phyloP scores from a whole-genome alignment of 371 early-diverging fungal species.

The Haplosporangium sp. region DNA sequence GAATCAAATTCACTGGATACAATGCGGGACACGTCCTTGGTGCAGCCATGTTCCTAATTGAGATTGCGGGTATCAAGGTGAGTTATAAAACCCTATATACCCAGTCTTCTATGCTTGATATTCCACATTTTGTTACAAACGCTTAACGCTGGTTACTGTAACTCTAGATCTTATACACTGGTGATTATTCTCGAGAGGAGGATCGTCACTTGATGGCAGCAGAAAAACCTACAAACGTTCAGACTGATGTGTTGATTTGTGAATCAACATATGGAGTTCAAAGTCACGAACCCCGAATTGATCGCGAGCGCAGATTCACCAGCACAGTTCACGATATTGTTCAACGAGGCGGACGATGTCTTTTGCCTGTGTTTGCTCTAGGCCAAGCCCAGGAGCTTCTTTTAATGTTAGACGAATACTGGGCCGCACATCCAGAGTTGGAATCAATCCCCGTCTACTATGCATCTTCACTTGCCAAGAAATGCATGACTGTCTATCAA shows the following conservation, averaged over 20 bases:
- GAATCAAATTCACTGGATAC: conserved; percentile 96
- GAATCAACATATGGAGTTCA: conserved; percentile 99
- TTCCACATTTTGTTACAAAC: too few species aligned
- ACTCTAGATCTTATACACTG: conserved; percentile 92
- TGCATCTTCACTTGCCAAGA: conserved; percentile 97
- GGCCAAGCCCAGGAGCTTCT: conserved; percentile 99
- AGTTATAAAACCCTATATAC: not conserved
- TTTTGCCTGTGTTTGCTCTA: conserved; percentile 99
- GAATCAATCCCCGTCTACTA: conserved; percentile 98
- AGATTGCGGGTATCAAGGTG: conserved; percentile 95
- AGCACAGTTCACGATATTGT: conserved; percentile 95
- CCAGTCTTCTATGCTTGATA: not conserved
- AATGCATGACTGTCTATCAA: conserved; percentile 99
- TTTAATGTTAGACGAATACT: conserved; percentile 99
- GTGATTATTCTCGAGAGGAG: conserved; percentile 99
- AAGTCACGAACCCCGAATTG: conserved; percentile 96
- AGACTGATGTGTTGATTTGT: conserved; percentile 95
- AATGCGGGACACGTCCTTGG: conserved; percentile 99
- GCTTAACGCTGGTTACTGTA: not conserved
- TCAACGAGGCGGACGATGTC: conserved; percentile 95
- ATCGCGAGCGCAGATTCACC: conserved; percentile 96
- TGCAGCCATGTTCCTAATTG: conserved; percentile 99
- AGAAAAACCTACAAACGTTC: conserved; percentile 87
- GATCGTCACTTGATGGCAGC: conserved; percentile 99
- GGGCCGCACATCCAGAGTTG: conserved; percentile 96